Evolutionary conservation across 129 eudicot species (phyloP), one percentile per base, ranked within the genome.

Genomic region (Escallonia herrerae): DNA sequence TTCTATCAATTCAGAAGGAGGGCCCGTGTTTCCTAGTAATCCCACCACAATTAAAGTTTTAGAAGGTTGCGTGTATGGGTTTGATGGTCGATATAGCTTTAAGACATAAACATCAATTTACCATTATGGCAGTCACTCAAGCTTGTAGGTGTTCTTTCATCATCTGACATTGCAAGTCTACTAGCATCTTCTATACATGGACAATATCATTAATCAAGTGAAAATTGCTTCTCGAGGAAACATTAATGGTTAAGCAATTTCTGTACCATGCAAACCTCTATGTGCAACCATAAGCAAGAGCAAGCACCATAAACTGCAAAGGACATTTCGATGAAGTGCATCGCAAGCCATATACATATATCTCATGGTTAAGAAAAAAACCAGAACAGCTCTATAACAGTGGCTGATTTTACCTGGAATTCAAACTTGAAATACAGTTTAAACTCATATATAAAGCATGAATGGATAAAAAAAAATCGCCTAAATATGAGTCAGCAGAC

Each of bases 381-480:
- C 58, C 0, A 6, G 51, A 50, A 50, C 37, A 43, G 39, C 33
- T 22, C 33, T 46, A 33, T 56, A 52, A 53, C 39, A 62, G 54
- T 15, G 45, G 42, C 60, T 62, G 58, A 42, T 43, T 37, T 71
- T 15, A 37, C 52, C 43, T 70, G 59, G n/a, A 74, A 66, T 41
- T 52, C 38, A 41, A 12, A 15, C 51, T 40, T 48, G 10, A 57
- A n/a, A 56, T 33, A 49, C 51, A 46, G 22, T 15, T 12, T 14
- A 56, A 39, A 73, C 77, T 77, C 72, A 70, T 77, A 63, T 66
- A 68, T 45, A 44, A 59, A 62, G 64, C 55, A 50, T 64, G n/a
- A 65, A 7, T 48, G n/a, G 56, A 63, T 11, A 67, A 66, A 65
- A 73, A n/a, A n/a, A 66, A 57, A 40, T 22, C 45, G 50, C 72